Percentiles rank a stretch among this genome's conserved stretches.
phyloP scores from a whole-genome alignment of 208 protist species.

The Acanthamoeba royreba region DNA sequence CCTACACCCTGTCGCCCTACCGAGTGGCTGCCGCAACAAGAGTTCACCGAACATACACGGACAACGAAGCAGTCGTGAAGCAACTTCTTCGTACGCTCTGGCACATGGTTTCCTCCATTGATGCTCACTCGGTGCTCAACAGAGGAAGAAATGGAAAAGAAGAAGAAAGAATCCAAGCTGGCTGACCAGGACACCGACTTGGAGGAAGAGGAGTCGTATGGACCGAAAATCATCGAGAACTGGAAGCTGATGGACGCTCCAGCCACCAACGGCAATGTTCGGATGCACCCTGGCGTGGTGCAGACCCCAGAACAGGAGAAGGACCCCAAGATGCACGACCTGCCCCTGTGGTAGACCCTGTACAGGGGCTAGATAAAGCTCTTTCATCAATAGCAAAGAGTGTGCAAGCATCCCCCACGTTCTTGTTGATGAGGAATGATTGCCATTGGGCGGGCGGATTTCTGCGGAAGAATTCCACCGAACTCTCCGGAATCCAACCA shows the following conservation, averaged over 20 bases:
- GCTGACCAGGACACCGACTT: background rate
- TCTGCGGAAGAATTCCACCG: too few relatives aligned
- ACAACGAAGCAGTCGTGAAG: too few relatives aligned
- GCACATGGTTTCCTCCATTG: too few relatives aligned
- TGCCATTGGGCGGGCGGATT: too few relatives aligned
- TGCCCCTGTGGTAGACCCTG: background rate
- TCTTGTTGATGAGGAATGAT: too few relatives aligned
- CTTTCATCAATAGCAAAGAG: background rate
- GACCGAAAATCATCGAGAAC: background rate
- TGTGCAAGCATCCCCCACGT: background rate
- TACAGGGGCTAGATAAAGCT: too few relatives aligned
- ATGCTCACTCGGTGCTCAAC: background rate
- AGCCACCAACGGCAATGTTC: background rate
- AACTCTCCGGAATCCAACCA: too few relatives aligned
- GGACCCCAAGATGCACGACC: background rate
- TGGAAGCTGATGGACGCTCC: background rate
- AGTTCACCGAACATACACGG: too few relatives aligned
- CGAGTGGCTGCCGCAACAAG: too few relatives aligned
- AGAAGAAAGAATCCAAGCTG: background rate
- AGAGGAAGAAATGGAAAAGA: background rate
- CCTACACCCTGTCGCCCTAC: too few relatives aligned
- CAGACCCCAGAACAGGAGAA: background rate
- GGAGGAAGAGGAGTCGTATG: background rate
- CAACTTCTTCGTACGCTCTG: background rate
- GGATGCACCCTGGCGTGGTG: background rate